Conservation (phyloP, 2,329 filamentous ascomycete genomes). For the Colletotrichum liaoningense region DNA sequence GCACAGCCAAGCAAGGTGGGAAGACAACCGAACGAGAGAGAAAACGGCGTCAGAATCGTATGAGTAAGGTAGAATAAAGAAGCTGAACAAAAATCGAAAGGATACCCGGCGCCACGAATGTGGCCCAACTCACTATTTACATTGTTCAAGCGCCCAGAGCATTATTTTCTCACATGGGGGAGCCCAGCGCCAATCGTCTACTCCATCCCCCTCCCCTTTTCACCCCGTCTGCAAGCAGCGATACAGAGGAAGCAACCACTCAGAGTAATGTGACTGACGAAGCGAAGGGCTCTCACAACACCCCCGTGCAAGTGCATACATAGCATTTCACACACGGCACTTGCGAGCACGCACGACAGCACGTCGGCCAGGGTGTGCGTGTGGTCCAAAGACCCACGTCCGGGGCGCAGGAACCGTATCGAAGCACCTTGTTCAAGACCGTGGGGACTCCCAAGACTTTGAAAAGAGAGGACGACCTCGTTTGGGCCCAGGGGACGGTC, state of each 20-base stretch:
- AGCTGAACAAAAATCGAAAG: slow-evolving; percentile 33
- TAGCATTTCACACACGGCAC: slow-evolving; percentile 13
- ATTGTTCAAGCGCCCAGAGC: slow-evolving; percentile 17
- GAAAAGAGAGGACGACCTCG: not conserved
- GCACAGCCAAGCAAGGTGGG: not conserved
- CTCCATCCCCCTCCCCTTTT: not conserved
- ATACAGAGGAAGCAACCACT: not conserved
- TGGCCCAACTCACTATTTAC: slow-evolving; percentile 37
- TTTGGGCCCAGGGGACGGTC: slow-evolving; percentile 18
- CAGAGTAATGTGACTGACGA: not conserved
- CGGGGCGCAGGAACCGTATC: slow-evolving; percentile 26
- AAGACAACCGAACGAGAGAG: not conserved
- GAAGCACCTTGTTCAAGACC: not conserved
- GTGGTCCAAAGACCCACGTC: not conserved
- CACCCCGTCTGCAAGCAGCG: not conserved
- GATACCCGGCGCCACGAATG: slow-evolving; percentile 36
- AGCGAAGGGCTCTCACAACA: too few relatives aligned
- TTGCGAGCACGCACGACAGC: not conserved
- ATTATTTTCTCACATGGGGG: not conserved
- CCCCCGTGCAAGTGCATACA: slow-evolving; percentile 18
- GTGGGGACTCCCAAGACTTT: not conserved
- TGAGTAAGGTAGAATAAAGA: slow-evolving; percentile 33
- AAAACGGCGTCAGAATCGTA: slow-evolving; percentile 32
- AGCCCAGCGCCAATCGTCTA: slow-evolving; percentile 16
- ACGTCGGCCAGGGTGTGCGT: not conserved